Percentiles rank a stretch among this genome's conserved stretches.
phyloP scores from a whole-genome alignment of 345 rosid genomes.

The Ceriops zippeliana region DNA sequence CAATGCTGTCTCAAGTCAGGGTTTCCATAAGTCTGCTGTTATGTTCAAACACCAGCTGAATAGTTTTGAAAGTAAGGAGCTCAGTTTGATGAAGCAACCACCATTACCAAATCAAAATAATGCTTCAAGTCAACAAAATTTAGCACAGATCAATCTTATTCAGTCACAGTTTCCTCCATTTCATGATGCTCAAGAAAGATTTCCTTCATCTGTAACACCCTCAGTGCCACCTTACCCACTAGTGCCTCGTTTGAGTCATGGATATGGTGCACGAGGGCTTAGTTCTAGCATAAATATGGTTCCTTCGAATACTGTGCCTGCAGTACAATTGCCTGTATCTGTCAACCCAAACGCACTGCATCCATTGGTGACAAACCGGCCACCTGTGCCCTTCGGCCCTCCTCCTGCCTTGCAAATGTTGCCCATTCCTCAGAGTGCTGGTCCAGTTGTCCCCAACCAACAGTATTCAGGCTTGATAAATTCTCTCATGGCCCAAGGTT shows the following conservation, averaged over 20 bases:
- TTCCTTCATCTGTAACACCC: slow-evolving; percentile 37
- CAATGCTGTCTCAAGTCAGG: slow-evolving; percentile 37
- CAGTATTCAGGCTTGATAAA: slow-evolving; percentile 73
- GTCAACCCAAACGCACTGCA: slow-evolving; percentile 33
- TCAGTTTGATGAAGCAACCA: slow-evolving; percentile 28
- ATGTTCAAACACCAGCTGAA: slow-evolving; percentile 48
- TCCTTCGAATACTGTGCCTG: slow-evolving; percentile 30
- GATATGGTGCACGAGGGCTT: slow-evolving; percentile 48
- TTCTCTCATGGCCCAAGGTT: slow-evolving; percentile 89
- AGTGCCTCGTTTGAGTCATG: slow-evolving; percentile 39
- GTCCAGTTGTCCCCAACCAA: slow-evolving; percentile 43
- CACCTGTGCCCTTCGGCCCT: slow-evolving; percentile 59
- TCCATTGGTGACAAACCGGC: slow-evolving; percentile 42
- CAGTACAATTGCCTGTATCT: slow-evolving; percentile 40
- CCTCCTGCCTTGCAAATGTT: slow-evolving; percentile 43
- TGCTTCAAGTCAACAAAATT: slow-evolving; percentile 51
- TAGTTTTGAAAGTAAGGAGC: slow-evolving; percentile 41
- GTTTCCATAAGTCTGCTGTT: slow-evolving; percentile 41
- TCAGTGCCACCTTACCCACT: slow-evolving; percentile 42
- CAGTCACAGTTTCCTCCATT: slow-evolving; percentile 42
- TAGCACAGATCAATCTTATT: slow-evolving; percentile 37
- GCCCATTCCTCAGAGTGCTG: slow-evolving; percentile 42
- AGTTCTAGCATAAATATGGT: slow-evolving; percentile 25
- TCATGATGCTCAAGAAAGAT: slow-evolving; percentile 38
- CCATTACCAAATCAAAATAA: slow-evolving; percentile 38